Conservation (phyloP, 129 eudicot species). For the Escallonia rubra region DNA sequence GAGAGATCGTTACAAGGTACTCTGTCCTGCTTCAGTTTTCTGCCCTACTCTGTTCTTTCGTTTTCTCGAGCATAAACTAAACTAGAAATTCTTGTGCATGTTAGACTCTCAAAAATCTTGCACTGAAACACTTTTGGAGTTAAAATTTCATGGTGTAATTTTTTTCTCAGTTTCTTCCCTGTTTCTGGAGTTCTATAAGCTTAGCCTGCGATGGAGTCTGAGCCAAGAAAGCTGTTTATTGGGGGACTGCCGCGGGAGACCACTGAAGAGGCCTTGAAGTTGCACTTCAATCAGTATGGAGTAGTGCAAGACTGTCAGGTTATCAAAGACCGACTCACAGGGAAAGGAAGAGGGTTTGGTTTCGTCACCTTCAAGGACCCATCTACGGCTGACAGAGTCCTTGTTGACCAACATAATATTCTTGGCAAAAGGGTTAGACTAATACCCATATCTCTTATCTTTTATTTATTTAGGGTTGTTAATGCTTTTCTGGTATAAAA, state of each 20-base stretch:
- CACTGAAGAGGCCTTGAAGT: neutral
- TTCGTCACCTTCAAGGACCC: neutral
- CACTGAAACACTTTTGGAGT: too few species aligned
- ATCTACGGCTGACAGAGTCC: neutral
- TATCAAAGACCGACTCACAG: neutral
- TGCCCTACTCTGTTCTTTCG: too few species aligned
- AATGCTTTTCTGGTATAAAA: neutral
- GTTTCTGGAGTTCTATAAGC: too few species aligned
- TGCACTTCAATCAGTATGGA: neutral
- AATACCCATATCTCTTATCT: neutral
- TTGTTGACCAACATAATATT: neutral
- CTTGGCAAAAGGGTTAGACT: constrained; percentile 3
- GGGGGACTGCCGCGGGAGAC: constrained; percentile 5
- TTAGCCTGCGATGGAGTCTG: too few species aligned
- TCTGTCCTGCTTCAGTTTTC: too few species aligned
- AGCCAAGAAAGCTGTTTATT: constrained; percentile 1
- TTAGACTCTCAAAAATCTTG: too few species aligned
- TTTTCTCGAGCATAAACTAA: too few species aligned
- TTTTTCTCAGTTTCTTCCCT: too few species aligned
- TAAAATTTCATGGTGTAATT: too few species aligned
- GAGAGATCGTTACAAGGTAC: too few species aligned
- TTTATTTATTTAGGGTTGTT: neutral
- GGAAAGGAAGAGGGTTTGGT: constrained; percentile 1
- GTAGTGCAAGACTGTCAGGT: neutral
- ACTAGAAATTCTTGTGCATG: too few species aligned